phyloP scores from a whole-genome alignment of 1,284 basidiomycete genomes.

The Puccinia novopanici region DNA sequence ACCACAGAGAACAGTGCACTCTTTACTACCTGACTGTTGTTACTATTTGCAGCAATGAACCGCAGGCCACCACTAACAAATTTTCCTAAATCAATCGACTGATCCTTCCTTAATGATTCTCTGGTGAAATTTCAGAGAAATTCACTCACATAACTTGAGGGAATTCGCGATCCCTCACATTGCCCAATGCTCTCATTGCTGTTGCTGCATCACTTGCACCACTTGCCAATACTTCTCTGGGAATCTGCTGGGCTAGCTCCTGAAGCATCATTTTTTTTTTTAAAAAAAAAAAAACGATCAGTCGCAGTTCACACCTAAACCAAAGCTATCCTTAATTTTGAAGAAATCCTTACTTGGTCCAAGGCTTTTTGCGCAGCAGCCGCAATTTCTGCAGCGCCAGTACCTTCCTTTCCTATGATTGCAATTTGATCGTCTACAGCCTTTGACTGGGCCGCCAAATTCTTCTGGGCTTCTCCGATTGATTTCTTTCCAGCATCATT shows the following conservation, averaged over 20 bases:
- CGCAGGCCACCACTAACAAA: conserved; percentile 17
- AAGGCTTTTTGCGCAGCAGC: not conserved
- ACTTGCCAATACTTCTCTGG: conserved; percentile 30
- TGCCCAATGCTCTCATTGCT: conserved; percentile 20
- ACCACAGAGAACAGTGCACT: not conserved
- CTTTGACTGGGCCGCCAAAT: conserved; percentile 6
- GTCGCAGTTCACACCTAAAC: too few relatives aligned
- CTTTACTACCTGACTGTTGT: not conserved
- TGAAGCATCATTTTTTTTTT: not conserved
- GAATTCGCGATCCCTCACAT: conserved; percentile 13
- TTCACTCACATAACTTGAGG: conserved; percentile 27
- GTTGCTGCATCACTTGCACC: not conserved
- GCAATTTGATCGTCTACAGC: conserved; percentile 10
- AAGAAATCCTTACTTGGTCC: not conserved
- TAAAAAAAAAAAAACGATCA: conserved; percentile 4
- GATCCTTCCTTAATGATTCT: not conserved
- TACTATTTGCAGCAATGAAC: conserved; percentile 1
- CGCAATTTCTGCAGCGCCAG: not conserved
- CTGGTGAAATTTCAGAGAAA: not conserved
- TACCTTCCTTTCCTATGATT: conserved; percentile 4
- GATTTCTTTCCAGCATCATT: not conserved
- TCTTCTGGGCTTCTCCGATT: conserved; percentile 10
- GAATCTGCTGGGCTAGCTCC: conserved; percentile 9
- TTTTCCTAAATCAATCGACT: not conserved
- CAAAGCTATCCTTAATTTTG: not conserved